Percentiles rank a stretch among this genome's conserved stretches.
Evolutionary conservation across 257 asterid species (phyloP).

Genomic region (Agastache rugosa): DNA sequence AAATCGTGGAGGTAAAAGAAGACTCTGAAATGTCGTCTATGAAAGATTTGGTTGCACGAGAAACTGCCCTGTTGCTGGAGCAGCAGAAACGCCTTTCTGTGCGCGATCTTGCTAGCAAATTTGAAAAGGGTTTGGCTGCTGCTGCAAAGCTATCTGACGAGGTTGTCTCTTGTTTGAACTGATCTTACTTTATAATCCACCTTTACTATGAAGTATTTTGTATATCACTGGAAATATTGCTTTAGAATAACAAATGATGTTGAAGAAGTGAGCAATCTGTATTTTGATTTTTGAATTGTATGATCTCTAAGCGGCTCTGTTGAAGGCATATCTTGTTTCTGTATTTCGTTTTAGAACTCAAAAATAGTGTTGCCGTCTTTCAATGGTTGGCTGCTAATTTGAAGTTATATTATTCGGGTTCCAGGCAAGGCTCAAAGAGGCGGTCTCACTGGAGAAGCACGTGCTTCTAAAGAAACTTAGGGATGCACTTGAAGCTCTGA

Average conservation of each 20-base stretch:
- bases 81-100: constrained; percentile 91
- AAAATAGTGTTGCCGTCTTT: background rate
- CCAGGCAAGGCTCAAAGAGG: constrained; percentile 88
- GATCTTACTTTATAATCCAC: background rate
- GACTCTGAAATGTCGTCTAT: constrained; percentile 58
- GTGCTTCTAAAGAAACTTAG: constrained; percentile 88
- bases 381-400: constrained; percentile 4
- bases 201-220: background rate
- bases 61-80: constrained; percentile 74
- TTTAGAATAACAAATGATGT: constrained; percentile 16
- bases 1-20: constrained; percentile 77
- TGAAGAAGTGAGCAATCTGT: constrained; percentile 7
- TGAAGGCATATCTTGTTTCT: background rate
- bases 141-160: constrained; percentile 90
- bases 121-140: constrained; percentile 89
- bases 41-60: constrained; percentile 82
- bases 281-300: background rate
- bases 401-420: constrained; percentile 23
- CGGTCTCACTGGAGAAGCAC: constrained; percentile 88
- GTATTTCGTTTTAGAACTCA: background rate
- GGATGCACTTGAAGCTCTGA: constrained; percentile 83
- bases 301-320: background rate
- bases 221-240: background rate
- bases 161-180: constrained; percentile 46
- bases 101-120: constrained; percentile 88